Conservation (phyloP, 495 filamentous ascomycete species). For the Cercophora newfieldiana region DNA sequence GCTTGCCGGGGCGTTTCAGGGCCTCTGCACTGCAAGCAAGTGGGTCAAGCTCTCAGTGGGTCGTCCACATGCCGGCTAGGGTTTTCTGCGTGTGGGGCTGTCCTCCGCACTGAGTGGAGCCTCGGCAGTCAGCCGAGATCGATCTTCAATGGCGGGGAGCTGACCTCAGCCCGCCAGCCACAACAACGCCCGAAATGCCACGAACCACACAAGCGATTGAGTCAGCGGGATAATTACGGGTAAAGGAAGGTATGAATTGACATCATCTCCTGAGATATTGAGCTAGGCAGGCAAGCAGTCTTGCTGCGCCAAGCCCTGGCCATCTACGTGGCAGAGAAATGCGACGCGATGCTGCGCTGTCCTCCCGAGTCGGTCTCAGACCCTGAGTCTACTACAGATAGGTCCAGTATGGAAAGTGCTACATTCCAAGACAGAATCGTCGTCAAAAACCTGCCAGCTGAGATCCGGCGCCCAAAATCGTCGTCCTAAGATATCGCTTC, state of each 20-base stretch:
- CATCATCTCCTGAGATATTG: background rate
- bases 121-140: background rate
- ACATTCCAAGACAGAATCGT: background rate
- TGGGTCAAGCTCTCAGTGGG: background rate
- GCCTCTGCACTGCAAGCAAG: background rate
- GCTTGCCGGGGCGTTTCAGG: background rate
- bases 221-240: background rate
- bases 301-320: background rate
- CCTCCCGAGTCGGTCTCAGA: background rate
- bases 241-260: background rate
- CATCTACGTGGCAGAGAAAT: background rate
- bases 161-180: background rate
- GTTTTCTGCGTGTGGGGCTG: background rate
- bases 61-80: background rate
- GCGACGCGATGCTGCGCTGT: background rate
- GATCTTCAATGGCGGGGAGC: background rate
- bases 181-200: background rate
- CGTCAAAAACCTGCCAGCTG: slow-evolving; percentile 1
- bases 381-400: background rate
- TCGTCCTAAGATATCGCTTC: background rate
- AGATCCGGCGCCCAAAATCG: background rate
- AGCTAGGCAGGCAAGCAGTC: background rate
- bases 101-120: too few relatives aligned
- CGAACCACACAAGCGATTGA: background rate
- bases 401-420: background rate